phyloP scores from a whole-genome alignment of 495 filamentous ascomycete genomes.

The Usnea hakonensis region DNA sequence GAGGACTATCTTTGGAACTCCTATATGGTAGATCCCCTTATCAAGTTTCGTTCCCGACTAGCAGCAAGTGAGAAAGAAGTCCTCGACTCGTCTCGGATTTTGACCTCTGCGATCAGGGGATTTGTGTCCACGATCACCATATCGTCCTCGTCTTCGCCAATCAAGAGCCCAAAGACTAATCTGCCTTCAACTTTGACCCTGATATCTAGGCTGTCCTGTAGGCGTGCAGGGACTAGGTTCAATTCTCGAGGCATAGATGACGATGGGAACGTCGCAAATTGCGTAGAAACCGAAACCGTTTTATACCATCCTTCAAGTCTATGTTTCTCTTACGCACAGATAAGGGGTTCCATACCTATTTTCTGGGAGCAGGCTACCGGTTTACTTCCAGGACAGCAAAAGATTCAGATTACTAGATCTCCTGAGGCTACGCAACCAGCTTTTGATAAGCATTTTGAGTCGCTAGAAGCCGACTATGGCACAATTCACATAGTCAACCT shows the following conservation, averaged over 20 bases:
- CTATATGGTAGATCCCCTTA: slow-evolving; percentile 90
- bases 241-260: slow-evolving; percentile 96
- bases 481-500: slow-evolving; percentile 87
- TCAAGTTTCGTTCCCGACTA: slow-evolving; percentile 77
- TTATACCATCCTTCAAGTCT: slow-evolving; percentile 65
- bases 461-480: slow-evolving; percentile 75
- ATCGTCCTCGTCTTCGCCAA: slow-evolving; percentile 51
- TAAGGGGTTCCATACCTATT: slow-evolving; percentile 84
- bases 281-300: slow-evolving; percentile 61
- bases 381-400: slow-evolving; percentile 86
- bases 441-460: slow-evolving; percentile 88
- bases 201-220: slow-evolving; percentile 85
- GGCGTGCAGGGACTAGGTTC: slow-evolving; percentile 88
- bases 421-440: slow-evolving; percentile 88
- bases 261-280: slow-evolving; percentile 94
- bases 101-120: slow-evolving; percentile 90
- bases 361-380: slow-evolving; percentile 95
- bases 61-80: slow-evolving; percentile 60
- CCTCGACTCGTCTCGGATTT: slow-evolving; percentile 74
- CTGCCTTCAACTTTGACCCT: slow-evolving; percentile 76
- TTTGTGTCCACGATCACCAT: slow-evolving; percentile 80
- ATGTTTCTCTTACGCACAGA: slow-evolving; percentile 88
- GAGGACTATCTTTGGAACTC: slow-evolving; percentile 93
- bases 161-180: slow-evolving; percentile 40
- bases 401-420: slow-evolving; percentile 84